Conservation (phyloP, 495 filamentous ascomycete genomes). For the Xylaria cubensis region DNA sequence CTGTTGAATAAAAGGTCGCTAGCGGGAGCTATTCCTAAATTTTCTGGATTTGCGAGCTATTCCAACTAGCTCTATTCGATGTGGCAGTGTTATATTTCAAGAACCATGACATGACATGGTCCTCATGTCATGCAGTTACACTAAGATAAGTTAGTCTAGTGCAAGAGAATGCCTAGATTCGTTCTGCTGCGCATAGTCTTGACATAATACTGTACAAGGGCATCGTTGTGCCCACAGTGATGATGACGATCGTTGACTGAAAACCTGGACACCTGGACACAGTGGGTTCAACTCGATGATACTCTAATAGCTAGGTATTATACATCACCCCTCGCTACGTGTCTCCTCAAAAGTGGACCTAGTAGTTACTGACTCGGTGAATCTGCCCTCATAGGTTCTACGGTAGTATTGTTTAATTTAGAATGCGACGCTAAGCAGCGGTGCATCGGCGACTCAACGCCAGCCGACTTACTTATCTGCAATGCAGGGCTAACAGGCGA, state of each 20-base stretch:
- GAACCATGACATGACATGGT: background rate
- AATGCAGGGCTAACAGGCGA: background rate
- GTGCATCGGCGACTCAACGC: background rate
- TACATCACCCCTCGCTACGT: too few relatives aligned
- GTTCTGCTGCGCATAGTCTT: background rate
- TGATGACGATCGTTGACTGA: background rate
- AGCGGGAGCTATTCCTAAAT: slow-evolving; percentile 1
- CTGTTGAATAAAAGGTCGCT: background rate
- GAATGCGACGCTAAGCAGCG: background rate
- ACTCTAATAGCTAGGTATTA: background rate
- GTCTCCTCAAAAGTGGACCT: background rate
- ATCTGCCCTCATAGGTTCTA: background rate
- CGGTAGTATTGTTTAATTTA: background rate
- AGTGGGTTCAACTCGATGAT: too few relatives aligned
- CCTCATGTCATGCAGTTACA: background rate
- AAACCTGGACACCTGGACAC: background rate
- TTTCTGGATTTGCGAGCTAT: background rate
- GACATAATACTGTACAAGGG: background rate
- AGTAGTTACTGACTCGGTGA: background rate
- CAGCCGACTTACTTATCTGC: background rate
- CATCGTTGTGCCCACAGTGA: background rate
- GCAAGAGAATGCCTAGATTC: background rate
- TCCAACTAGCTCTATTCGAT: background rate
- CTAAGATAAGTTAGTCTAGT: background rate
- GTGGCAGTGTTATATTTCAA: background rate